Base-by-base conservation (phyloP, 441 rosid genomes). In the Bruguiera hainesii region DNA sequence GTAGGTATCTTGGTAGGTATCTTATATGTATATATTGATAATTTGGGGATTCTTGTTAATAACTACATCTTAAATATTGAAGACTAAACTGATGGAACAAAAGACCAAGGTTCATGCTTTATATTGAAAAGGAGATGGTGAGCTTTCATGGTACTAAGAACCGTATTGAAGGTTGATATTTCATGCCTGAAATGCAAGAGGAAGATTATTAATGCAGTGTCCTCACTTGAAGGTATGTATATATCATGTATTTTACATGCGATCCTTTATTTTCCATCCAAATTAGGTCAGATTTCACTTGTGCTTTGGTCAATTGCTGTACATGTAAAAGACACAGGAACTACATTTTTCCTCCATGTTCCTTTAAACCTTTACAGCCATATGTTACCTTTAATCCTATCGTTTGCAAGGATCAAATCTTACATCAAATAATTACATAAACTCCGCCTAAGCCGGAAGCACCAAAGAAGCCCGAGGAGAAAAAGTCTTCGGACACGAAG, bases 181-280 rank as follows among this genome's bases (percentile, higher is more conserved):
- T 74, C 82, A 29, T 71, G 82, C 73, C 50, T 60, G 18, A 82
- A 80, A 76, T 79, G 86, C 84, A 80, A 70, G 83, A 80, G 66
- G 74, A 73, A 78, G 82, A 71, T 82, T 72, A 80, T 84, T 37
- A 78, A 77, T 66, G 80, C 83, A 1, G 78, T 80, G 7, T 80
- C 83, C 15, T 6, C 71, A 0, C 66, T 80, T 16, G 70, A 79
- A 71, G 85, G 87, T 76, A 58, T 8, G 29, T 59, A 20, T 52
- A 52, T 52, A 52, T 52, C 56, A 20, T 23, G 11, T 20, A 20
- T 5, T 9, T 37, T 2, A 3, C 46, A 37, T 10, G 33, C 33
- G 7, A 30, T 30, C 33, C 33, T 30, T 30, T 5, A 30, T 30
- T 6, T 30, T 30, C 7, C 33, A 30, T 30, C 33, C 33, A 1